Base-by-base conservation (phyloP, 2,329 filamentous ascomycete genomes). In the Fusarium multiceps region DNA sequence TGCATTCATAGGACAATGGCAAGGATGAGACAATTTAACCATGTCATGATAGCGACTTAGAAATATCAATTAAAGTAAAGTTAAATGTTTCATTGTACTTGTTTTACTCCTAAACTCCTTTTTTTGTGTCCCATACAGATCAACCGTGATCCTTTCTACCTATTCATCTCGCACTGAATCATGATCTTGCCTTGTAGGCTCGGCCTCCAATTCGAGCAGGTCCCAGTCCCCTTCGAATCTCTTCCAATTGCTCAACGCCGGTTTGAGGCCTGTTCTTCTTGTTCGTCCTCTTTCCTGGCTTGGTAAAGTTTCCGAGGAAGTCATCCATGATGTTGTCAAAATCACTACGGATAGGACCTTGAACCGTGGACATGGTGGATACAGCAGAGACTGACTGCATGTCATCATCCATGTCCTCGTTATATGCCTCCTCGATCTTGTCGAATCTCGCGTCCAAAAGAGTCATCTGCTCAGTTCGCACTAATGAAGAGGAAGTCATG, bases 241-340 rank as follows among this genome's bases (percentile, higher is more conserved):
- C 95, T 71, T 98, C 96, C 64, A 98, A 84, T 83, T 98, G 93
- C 80, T 93, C 90, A 70, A 98, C 85, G 1, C 96, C 96, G 63
- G 87, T 92, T 78, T 92, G 91, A 70, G 92, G 89, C 77, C 91
- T 93, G 20, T 91, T 91, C 81, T 94, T 93, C 82, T 94, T 95
- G 21, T 93, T 87, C 13, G 86, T 84, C 78, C 90, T 90, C 82
- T 93, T 94, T 3, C 91, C 91, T 25, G 86, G 86, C 80, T 89
- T 90, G 12, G 88, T 88, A 77, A 93, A 91, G 34, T 85, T 89
- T 11, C 90, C 92, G 27, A 98, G 82, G 81, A 99, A 99, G 59
- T 97, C 94, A 77, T 98, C 95, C 85, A 99, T 89, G 77, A 98
- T 93, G 66, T 85, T 88, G 77, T 97, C 91, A 80, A 99, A 97